Evolutionary conservation across 1,284 basidiomycete species (phyloP), one percentile per base, ranked within the genome.

Genomic region (Cryptococcus sp.): DNA sequence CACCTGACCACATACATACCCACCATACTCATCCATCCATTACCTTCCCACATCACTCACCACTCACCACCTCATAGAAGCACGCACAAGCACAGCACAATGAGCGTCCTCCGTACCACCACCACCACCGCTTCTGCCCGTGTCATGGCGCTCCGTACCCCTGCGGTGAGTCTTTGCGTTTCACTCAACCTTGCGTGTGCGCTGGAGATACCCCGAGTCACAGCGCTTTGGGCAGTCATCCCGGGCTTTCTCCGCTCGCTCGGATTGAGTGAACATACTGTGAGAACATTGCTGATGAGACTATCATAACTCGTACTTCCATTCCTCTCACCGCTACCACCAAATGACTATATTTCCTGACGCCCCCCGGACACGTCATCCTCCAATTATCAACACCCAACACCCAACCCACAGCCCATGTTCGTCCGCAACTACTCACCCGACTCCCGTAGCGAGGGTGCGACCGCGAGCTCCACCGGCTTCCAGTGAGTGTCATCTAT

Each of bases 391-490:
- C 30, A 35, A 35, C 30, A 3, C 30, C 2, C 8, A 10, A 35
- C 30, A 3, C 30, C 4, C 30, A 35, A 30, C 22, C 51, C 39
- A 47, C 62, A 70, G 69, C 62, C 65, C 61, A 62, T 70, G 60
- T 58, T 65, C 57, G 61, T 60, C 52, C 69, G 72, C 64, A 47
- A 52, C 67, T 77, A 77, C 71, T 56, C 68, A 19, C 69, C 73
- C 40, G 71, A 70, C 62, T 52, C 55, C 49, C 54, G 72, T 50
- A 43, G 50, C 8, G 75, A 73, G 59, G 76, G 76, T 48, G 66
- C 72, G 45, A 77, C 76, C 41, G 76, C 66, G 53, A 57, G 60
- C 45, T 74, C 72, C 51, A 68, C 70, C 61, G 69, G 70, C 55
- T 77, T 76, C 70, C 55, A 53, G 74, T 75, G 61, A 68, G 74